Conservation (phyloP, 164 flowering plant species). For the Platanus orientalis region DNA sequence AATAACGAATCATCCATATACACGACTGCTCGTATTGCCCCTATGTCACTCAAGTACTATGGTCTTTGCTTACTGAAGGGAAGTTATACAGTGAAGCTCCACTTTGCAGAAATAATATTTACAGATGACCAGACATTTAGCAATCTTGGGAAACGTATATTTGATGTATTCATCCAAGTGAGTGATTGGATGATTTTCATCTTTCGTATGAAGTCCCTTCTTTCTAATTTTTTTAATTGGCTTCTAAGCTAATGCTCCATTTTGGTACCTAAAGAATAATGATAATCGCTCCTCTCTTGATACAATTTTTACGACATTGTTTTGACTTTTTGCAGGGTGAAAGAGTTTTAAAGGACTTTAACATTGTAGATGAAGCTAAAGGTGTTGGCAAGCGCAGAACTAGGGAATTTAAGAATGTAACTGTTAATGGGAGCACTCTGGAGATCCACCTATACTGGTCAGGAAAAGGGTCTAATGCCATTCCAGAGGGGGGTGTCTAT, state of each 20-base stretch:
- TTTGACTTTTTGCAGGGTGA: slow-evolving; percentile 19
- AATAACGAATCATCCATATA: slow-evolving; percentile 4
- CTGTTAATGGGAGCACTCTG: slow-evolving; percentile 47
- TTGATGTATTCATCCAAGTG: slow-evolving; percentile 15
- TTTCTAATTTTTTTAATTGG: no score
- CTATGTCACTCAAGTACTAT: slow-evolving; percentile 11
- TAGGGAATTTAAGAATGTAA: slow-evolving; percentile 20
- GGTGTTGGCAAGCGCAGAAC: slow-evolving; percentile 42
- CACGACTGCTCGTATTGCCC: slow-evolving; percentile 9
- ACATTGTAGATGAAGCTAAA: slow-evolving; percentile 44
- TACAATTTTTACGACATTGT: neutral
- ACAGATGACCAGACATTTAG: slow-evolving; percentile 2
- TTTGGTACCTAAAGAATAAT: neutral
- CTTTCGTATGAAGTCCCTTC: neutral
- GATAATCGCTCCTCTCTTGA: neutral
- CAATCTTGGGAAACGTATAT: slow-evolving; percentile 11
- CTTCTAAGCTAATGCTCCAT: neutral
- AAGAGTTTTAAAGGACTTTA: slow-evolving; percentile 31
- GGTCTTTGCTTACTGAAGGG: slow-evolving; percentile 9
- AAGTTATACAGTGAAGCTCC: slow-evolving; percentile 11
- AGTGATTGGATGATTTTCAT: neutral
- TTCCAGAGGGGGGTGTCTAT: slow-evolving; percentile 64
- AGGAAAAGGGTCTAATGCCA: slow-evolving; percentile 75
- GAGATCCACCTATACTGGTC: slow-evolving; percentile 80
- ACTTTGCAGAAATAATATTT: slow-evolving; percentile 16